Evolutionary conservation across 2,329 filamentous ascomycete genomes (phyloP).

Genomic region (Colletotrichum tabaci): DNA sequence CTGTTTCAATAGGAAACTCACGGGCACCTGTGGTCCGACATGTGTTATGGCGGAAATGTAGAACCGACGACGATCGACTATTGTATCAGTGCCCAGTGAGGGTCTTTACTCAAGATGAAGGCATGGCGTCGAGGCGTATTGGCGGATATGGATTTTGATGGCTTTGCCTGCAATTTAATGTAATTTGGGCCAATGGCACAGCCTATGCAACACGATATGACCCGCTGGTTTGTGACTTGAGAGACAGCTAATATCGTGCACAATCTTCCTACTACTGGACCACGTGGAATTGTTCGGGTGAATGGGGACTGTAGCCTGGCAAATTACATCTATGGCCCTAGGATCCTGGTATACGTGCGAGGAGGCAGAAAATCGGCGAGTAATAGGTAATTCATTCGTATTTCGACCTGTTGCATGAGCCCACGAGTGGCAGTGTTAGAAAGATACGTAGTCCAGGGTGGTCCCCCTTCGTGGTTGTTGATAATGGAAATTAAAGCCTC

Average conservation of each 20-base stretch:
- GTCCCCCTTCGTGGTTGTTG: conserved; percentile 12
- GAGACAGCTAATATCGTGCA: not conserved
- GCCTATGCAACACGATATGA: not conserved
- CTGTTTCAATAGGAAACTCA: not conserved
- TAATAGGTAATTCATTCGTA: not conserved
- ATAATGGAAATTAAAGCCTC: conserved; percentile 23
- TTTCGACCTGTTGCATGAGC: conserved; percentile 25
- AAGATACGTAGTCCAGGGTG: conserved; percentile 6
- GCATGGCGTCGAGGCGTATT: not conserved
- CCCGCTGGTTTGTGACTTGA: not conserved
- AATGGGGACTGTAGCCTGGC: not conserved
- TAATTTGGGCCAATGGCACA: too few species aligned
- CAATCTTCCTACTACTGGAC: not conserved
- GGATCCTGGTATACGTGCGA: not conserved
- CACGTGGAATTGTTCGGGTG: not conserved
- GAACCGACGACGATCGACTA: not conserved
- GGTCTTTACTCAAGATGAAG: too few species aligned
- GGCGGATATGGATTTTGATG: too few species aligned
- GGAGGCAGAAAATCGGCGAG: too few species aligned
- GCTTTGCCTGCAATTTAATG: not conserved
- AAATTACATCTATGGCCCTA: not conserved
- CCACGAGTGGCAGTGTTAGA: conserved; percentile 30
- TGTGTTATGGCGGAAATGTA: not conserved
- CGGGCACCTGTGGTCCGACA: not conserved
- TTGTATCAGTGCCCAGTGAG: not conserved